Base-by-base conservation (phyloP, 2,329 filamentous ascomycete species). In the Arthrobotrys pseudoclavata region DNA sequence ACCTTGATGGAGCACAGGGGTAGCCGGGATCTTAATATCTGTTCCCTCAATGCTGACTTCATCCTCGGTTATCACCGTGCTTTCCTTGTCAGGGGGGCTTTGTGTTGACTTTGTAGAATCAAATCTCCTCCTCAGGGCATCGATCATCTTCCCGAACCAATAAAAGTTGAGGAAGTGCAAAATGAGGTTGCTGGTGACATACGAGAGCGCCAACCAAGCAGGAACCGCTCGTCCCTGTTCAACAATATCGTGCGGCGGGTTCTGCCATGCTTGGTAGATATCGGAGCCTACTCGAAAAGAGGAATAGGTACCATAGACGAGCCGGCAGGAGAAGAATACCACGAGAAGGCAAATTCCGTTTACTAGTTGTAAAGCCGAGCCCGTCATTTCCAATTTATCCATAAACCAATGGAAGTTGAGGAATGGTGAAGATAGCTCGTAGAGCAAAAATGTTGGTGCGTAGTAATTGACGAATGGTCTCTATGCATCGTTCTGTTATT, bases 321-420 rank as follows among this genome's bases (percentile, higher is more conserved):
- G 87, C 71, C 92, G 91, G 83, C 90, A 92, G 79, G 86, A 88
- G 84, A 94, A 94, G 84, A 96, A 96, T 57, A 88, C 92, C 79
- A 86, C 84, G 64, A 95, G 88, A 2, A 96, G 88, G 70, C 88
- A 82, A 78, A 94, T 86, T 80, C 92, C 92, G 82, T 96, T 96
- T 84, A 92, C 90, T 29, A 94, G 87, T 85, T 96, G 93, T 24
- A 89, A 84, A 66, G 86, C 87, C 20, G 90, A 90, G 40, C 93
- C 93, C 0, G 93, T 96, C 87, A 93, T 90, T 81, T 89, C 88
- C 75, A 95, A 86, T 85, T 96, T 96, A 84, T 96, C 93, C 84
- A 92, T 92, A 86, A 96, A 96, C 93, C 93, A 96, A 86, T 96
- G 93, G 82, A 95, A 88, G 83, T 96, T 96, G 72, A 96, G 87